Evolutionary conservation across 805 yeast genomes (phyloP).

Genomic region (Helenozyma rhizophorensis): DNA sequence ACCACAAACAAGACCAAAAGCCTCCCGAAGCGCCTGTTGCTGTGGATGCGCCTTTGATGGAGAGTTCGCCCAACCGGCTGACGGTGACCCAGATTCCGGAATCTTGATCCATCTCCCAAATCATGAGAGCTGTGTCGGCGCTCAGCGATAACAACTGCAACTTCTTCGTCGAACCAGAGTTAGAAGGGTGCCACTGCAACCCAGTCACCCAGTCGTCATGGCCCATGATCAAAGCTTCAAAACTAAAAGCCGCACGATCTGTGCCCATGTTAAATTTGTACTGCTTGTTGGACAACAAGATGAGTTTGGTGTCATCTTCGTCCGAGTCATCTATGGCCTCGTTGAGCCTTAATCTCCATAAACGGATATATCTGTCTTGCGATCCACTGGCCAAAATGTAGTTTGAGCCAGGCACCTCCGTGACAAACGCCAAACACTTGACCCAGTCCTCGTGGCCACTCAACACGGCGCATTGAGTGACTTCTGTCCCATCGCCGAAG

Average conservation of each 20-base stretch:
- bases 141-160: constrained; percentile 73
- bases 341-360: constrained; percentile 73
- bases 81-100: constrained; percentile 90
- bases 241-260: constrained; percentile 54
- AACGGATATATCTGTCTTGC: constrained; percentile 85
- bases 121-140: constrained; percentile 88
- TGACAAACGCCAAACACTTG: constrained; percentile 61
- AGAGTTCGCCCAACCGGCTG: constrained; percentile 81
- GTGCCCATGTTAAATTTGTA: constrained; percentile 45
- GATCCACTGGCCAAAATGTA: constrained; percentile 82
- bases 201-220: constrained; percentile 97
- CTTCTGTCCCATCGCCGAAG: constrained; percentile 23
- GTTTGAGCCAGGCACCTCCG: constrained; percentile 43
- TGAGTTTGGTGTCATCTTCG: constrained; percentile 49
- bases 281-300: constrained; percentile 65
- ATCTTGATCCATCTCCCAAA: constrained; percentile 84
- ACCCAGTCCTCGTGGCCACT: constrained; percentile 98
- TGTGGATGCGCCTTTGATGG: constrained; percentile 95
- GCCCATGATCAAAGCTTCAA: constrained; percentile 94
- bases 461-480: constrained; percentile 47
- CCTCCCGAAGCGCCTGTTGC: constrained; percentile 92
- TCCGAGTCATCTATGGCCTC: constrained; percentile 53
- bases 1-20: constrained; percentile 68
- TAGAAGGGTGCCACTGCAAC: constrained; percentile 68
- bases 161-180: constrained; percentile 18